These are phyloP conservation scores for Diaporthe sp. DNA, from an alignment of 2,329 filamentous ascomycete genomes.

Conservation along the genomic window DNA sequence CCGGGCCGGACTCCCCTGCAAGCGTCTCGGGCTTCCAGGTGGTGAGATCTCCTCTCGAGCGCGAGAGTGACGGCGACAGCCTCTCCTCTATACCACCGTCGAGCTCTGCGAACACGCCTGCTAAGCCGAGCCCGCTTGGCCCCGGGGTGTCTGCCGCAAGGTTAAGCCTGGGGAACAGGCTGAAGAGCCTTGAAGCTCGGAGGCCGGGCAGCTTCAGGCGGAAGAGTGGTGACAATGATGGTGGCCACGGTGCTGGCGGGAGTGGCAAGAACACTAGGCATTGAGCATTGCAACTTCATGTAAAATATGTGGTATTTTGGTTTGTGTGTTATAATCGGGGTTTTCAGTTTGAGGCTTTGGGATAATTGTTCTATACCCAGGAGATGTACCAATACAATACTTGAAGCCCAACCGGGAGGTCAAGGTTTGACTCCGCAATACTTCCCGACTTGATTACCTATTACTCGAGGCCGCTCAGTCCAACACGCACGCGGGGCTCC, in stretches of 20 bases:
- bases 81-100: slow-evolving; percentile 45
- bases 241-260: background rate
- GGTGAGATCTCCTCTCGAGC: background rate
- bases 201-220: slow-evolving; percentile 27
- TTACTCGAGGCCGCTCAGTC: background rate
- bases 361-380: background rate
- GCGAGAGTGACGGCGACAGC: slow-evolving; percentile 53
- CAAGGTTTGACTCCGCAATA: background rate
- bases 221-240: slow-evolving; percentile 22
- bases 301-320: background rate
- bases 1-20: slow-evolving; percentile 7
- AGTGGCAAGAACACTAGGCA: background rate
- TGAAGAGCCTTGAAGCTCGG: slow-evolving; percentile 53
- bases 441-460: background rate
- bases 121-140: slow-evolving; percentile 45
- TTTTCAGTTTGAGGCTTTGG: background rate
- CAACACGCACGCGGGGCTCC: background rate
- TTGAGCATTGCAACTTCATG: background rate
- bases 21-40: slow-evolving; percentile 29
- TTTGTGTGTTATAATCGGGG: background rate
- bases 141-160: slow-evolving; percentile 57
- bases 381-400: background rate
- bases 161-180: slow-evolving; percentile 64
- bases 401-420: background rate
- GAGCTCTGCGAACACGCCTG: slow-evolving; percentile 3